A percentile compares a stretch with the other conserved stretches of the same genome.
Evolutionary conservation across 2,329 filamentous ascomycete genomes (phyloP).

Genomic region (Aspergillus ochraceus): DNA sequence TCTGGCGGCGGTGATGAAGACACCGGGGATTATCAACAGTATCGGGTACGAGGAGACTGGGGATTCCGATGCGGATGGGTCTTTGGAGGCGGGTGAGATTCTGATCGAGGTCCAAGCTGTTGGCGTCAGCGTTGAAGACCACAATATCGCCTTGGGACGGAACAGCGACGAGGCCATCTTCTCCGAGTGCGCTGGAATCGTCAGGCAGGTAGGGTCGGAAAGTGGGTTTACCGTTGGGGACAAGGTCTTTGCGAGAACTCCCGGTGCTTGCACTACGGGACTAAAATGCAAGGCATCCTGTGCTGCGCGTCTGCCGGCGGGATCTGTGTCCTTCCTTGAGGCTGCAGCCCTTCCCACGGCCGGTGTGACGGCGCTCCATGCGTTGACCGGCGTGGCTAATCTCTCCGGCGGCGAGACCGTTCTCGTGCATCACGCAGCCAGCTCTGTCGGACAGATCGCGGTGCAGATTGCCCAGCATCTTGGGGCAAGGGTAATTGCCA

Average conservation of each 20-base stretch:
- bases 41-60: too few species aligned
- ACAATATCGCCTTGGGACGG: neutral
- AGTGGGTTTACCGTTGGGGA: neutral
- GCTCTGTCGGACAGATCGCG: conserved; percentile 29
- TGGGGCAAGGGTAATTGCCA: conserved; percentile 26
- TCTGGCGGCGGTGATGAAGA: too few species aligned
- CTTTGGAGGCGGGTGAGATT: neutral
- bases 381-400: conserved; percentile 16
- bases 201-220: neutral
- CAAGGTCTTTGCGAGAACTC: neutral
- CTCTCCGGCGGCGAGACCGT: conserved; percentile 21
- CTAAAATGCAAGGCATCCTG: neutral
- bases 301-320: neutral
- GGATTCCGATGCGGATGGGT: too few species aligned
- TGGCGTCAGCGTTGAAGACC: neutral
- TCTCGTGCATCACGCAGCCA: conserved; percentile 28
- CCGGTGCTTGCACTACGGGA: neutral
- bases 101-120: neutral
- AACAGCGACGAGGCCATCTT: neutral
- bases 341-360: conserved; percentile 1
- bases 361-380: conserved; percentile 18
- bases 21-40: too few species aligned
- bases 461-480: conserved; percentile 26
- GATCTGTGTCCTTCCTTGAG: neutral
- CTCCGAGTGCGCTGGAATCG: neutral